Conservation (phyloP, 345 rosid genomes). For the Citropsis articulata region DNA sequence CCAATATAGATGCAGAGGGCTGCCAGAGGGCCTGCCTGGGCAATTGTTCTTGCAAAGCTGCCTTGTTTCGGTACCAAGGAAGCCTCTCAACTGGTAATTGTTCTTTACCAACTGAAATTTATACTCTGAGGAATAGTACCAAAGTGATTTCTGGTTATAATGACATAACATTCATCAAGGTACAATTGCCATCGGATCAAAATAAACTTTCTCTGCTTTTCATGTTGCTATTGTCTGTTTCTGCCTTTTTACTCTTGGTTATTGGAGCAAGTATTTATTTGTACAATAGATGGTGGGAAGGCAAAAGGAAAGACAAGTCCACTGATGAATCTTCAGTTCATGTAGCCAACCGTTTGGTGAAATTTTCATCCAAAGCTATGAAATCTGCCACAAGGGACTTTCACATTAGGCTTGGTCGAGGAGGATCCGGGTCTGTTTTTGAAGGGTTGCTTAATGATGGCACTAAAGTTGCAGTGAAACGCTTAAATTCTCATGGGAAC, state of each 20-base stretch:
- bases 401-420: constrained; percentile 11
- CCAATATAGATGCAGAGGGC: neutral
- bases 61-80: neutral
- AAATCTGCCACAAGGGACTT: constrained; percentile 8
- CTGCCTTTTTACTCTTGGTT: neutral
- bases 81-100: constrained; percentile 16
- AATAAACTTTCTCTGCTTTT: neutral
- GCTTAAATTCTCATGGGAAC: neutral
- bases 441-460: constrained; percentile 19
- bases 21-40: constrained; percentile 18
- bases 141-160: neutral
- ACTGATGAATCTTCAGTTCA: neutral
- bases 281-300: neutral
- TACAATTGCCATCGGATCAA: constrained; percentile 1
- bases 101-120: constrained; percentile 12
- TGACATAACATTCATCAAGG: constrained; percentile 15
- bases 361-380: constrained; percentile 16
- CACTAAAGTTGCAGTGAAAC: constrained; percentile 20
- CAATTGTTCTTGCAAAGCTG: constrained; percentile 35
- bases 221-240: neutral
- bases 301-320: too few species aligned
- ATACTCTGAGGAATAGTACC: neutral
- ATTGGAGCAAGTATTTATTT: neutral
- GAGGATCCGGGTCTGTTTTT: constrained; percentile 23
- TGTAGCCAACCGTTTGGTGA: neutral